Evolutionary conservation across 768 basidiomycete genomes (phyloP), one percentile per base, ranked within the genome.

Genomic region (Inosperma sp.): DNA sequence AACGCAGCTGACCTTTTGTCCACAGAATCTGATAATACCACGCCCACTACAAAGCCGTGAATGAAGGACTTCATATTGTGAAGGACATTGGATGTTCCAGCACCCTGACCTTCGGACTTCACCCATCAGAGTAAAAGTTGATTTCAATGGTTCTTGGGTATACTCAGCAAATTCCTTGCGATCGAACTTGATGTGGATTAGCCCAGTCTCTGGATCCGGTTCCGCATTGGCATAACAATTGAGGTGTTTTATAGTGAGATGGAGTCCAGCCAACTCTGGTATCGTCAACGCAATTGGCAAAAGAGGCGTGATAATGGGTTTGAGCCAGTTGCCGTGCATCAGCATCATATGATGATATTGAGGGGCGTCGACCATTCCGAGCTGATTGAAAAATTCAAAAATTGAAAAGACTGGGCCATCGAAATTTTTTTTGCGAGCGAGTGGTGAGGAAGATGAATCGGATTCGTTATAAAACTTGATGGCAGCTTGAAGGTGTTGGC

Each of bases 21-120:
- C 52, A 44, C 57, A 54, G 40, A 56, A 59, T 26, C 55, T 42
- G n/a, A 56, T 39, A 16, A 59, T 51, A 35, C 51, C 34, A 46
- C 57, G 56, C 46, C 51, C 48, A 31, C 52, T 34, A 25, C 57
- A 59, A 14, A 54, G 49, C 5, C 46, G 51, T 29, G 48, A 52
- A 19, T 54, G 48, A 25, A 53, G 35, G 44, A 29, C 36, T 14
- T 55, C 47, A 14, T 25, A 27, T 19, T 23, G 30, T 23, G 40
- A 54, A 26, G 53, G 27, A 44, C 56, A 57, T 1, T 42, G 31
- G 8, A 48, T 51, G 29, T 57, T 57, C 39, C 49, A 49, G 22
- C 56, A 57, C 4, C 56, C 53, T 40, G 36, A 22, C 36, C 49
- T 57, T 40, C 56, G 53, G n/a, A 46, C 45, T 4, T 43, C 17